Conservation (phyloP, 768 basidiomycete genomes). For the Phanerochaete carnosa region DNA sequence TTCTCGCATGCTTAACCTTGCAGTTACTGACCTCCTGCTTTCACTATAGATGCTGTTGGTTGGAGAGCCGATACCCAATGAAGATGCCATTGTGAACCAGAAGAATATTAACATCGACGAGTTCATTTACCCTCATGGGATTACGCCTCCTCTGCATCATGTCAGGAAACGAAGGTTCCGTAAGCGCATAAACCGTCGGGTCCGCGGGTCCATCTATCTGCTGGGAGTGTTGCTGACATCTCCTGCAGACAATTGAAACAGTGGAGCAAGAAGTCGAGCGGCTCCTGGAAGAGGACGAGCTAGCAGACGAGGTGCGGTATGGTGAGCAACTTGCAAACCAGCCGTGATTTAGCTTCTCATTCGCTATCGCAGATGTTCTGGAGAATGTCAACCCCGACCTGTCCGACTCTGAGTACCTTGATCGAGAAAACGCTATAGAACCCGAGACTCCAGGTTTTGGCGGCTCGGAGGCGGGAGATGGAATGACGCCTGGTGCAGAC, state of each 20-base stretch:
- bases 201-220: conserved; percentile 32
- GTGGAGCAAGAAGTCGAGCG: conserved; percentile 93
- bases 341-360: not conserved
- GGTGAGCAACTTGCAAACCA: conserved; percentile 39
- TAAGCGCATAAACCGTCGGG: conserved; percentile 81
- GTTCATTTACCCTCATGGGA: conserved; percentile 95
- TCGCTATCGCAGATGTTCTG: conserved; percentile 57
- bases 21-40: conserved; percentile 4
- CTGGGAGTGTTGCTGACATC: not conserved
- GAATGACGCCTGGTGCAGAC: conserved; percentile 55
- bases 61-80: conserved; percentile 67
- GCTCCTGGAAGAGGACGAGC: conserved; percentile 73
- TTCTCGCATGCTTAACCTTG: conserved; percentile 6
- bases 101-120: conserved; percentile 88
- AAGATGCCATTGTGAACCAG: conserved; percentile 58
- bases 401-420: conserved; percentile 85
- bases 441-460: conserved; percentile 68
- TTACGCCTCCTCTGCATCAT: conserved; percentile 90
- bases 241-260: conserved; percentile 82
- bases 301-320: conserved; percentile 74
- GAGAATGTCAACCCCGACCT: conserved; percentile 91
- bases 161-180: conserved; percentile 90
- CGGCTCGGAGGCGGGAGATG: conserved; percentile 65
- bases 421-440: conserved; percentile 56
- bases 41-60: conserved; percentile 83